These are phyloP conservation scores for Monosporascus sp. DNA, from an alignment of 2,329 filamentous ascomycete genomes.

Conservation along the genomic window DNA sequence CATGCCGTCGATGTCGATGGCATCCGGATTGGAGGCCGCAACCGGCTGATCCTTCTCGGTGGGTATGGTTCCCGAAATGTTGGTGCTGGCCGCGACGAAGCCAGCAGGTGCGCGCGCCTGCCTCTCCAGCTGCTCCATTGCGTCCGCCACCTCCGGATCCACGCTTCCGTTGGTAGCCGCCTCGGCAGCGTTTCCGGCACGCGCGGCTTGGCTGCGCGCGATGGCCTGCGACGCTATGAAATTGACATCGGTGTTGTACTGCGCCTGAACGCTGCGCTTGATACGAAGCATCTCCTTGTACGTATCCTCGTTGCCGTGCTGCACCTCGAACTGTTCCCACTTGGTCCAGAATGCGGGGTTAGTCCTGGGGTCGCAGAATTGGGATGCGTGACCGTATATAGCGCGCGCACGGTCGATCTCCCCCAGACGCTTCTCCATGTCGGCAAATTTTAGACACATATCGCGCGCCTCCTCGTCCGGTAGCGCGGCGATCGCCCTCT, in stretches of 20 bases:
- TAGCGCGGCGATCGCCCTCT: conserved; percentile 87
- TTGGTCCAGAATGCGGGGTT: conserved; percentile 89
- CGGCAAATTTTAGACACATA: conserved; percentile 98
- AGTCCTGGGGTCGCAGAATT: conserved; percentile 93
- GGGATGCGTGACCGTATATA: conserved; percentile 93
- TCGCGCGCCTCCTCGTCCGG: conserved; percentile 90
- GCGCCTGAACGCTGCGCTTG: conserved; percentile 93
- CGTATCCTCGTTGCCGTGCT: conserved; percentile 97
- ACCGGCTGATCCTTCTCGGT: conserved; percentile 33
- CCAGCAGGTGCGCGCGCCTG: conserved; percentile 84
- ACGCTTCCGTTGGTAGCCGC: conserved; percentile 30
- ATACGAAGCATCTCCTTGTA: conserved; percentile 99
- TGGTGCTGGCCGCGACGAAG: conserved; percentile 83
- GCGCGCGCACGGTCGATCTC: conserved; percentile 93
- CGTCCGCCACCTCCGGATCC: conserved; percentile 58
- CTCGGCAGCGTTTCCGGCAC: conserved; percentile 29
- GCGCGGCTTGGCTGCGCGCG: conserved; percentile 63
- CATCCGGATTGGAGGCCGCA: conserved; percentile 70
- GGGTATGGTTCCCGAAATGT: conserved; percentile 56
- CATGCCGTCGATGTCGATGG: conserved; percentile 72
- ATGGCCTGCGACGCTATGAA: conserved; percentile 96
- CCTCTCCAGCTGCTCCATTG: conserved; percentile 83
- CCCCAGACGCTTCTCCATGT: conserved; percentile 87
- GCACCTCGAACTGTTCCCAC: conserved; percentile 96
- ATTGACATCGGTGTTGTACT: conserved; percentile 98